Percentiles rank a stretch among this genome's conserved stretches.
These are phyloP conservation scores for Fusarium chuoi DNA, from an alignment of 2,329 filamentous ascomycete species.

Conservation along the genomic window DNA sequence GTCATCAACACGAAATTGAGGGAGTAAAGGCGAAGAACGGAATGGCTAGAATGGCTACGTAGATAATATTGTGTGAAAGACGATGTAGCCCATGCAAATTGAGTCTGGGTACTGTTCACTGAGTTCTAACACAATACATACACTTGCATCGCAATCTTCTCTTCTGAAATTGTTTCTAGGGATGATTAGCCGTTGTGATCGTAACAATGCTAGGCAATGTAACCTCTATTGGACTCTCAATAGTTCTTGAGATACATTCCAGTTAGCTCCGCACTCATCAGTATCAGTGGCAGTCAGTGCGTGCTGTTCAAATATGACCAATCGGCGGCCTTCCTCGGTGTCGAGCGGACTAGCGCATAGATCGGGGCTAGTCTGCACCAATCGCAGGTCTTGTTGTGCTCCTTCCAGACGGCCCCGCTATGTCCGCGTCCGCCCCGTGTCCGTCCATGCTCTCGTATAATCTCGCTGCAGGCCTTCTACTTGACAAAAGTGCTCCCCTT, in stretches of 20 bases:
- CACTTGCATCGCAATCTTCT: not conserved
- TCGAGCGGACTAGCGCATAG: not conserved
- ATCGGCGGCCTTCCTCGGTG: not conserved
- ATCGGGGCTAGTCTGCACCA: accelerated
- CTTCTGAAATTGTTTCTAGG: no score
- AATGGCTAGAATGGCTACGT: not conserved
- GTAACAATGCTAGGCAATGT: not conserved
- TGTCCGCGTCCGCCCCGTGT: not conserved
- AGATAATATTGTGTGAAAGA: not conserved
- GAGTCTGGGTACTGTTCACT: not conserved
- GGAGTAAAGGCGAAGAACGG: not conserved
- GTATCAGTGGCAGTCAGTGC: not conserved
- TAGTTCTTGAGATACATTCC: not conserved
- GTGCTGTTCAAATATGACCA: not conserved
- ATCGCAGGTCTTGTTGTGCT: accelerated
- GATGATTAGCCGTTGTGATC: not conserved
- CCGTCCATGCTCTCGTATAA: not conserved
- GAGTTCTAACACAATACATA: not conserved
- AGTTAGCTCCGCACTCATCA: not conserved
- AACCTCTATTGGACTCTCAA: no score
- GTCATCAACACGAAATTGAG: not conserved
- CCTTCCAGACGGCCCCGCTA: not conserved
- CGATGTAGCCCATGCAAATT: not conserved
- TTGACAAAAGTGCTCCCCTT: not conserved
- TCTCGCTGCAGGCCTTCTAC: not conserved